These are phyloP conservation scores for Fraxinus americana DNA, from an alignment of 257 asterid genomes.

Conservation along the genomic window DNA sequence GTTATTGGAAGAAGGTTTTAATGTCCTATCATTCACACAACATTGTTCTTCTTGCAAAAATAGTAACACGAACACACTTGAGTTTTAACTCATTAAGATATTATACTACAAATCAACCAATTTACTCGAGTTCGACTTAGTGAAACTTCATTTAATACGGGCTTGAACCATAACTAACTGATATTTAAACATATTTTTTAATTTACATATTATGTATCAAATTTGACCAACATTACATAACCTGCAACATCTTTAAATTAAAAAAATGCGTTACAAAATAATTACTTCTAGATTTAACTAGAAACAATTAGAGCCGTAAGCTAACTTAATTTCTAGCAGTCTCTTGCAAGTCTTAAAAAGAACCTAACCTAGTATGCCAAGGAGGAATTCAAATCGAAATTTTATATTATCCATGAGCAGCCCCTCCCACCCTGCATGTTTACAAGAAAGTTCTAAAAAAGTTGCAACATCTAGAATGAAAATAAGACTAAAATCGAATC, in stretches of 20 bases:
- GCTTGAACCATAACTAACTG: too few species aligned
- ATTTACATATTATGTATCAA: not conserved
- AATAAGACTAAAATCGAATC: not conserved
- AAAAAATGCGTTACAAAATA: not conserved
- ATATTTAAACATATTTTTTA: not conserved
- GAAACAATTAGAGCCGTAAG: not conserved
- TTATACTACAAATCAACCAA: not conserved
- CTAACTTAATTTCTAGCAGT: slow-evolving; percentile 14
- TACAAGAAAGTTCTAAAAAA: not conserved
- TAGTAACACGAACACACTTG: not conserved
- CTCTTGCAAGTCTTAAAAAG: not conserved
- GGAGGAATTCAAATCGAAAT: slow-evolving; percentile 24
- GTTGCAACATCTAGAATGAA: not conserved
- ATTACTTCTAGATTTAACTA: not conserved
- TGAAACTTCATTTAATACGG: not conserved
- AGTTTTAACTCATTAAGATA: not conserved
- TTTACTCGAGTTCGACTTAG: not conserved
- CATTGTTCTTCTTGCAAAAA: too few species aligned
- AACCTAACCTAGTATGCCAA: slow-evolving; percentile 13
- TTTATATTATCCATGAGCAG: slow-evolving; percentile 13
- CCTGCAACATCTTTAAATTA: not conserved
- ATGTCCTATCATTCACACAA: too few species aligned
- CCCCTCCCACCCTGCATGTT: not conserved
- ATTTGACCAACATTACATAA: not conserved
- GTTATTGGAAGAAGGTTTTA: not conserved